These are phyloP conservation scores for Suhomyces canberraensis DNA, from an alignment of 805 yeast species.

Conservation along the genomic window DNA sequence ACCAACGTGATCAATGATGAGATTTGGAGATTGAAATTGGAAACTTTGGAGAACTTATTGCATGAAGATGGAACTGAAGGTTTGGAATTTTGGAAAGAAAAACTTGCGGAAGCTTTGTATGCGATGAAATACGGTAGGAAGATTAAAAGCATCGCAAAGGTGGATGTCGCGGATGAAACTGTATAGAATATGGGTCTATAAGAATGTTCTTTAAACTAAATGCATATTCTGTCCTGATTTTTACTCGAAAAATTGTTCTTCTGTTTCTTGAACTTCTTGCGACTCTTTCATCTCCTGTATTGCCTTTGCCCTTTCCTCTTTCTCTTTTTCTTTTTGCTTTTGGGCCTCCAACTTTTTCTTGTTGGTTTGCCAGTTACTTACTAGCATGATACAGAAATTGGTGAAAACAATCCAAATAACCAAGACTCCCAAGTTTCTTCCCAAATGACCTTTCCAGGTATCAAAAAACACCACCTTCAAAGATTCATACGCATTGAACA, in stretches of 20 bases:
- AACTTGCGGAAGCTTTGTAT: conserved; percentile 14
- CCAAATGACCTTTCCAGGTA: conserved; percentile 32
- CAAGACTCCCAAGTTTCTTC: conserved; percentile 28
- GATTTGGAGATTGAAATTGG: conserved; percentile 22
- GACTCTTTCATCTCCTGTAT: no score
- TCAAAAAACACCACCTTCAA: conserved; percentile 32
- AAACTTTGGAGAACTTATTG: conserved; percentile 22
- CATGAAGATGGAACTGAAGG: conserved; percentile 8
- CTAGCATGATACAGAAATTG: conserved; percentile 10
- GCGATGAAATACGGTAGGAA: conserved; percentile 26
- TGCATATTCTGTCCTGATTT: no score
- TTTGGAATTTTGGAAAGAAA: conserved; percentile 21
- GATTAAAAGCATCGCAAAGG: conserved; percentile 14
- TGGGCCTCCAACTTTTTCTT: conserved; percentile 3
- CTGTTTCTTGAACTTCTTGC: no score
- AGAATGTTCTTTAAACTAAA: no score
- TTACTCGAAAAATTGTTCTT: no score
- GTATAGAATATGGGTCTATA: conserved; percentile 4
- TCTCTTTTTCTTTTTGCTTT: no score
- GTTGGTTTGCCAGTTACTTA: neutral
- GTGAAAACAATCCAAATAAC: conserved; percentile 26
- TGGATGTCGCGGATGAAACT: conserved; percentile 23
- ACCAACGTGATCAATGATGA: conserved; percentile 17
- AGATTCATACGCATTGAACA: conserved; percentile 30
- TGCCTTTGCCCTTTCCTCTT: no score